phyloP scores from a whole-genome alignment of 208 protist genomes.

The Trypanosoma cruzi region DNA sequence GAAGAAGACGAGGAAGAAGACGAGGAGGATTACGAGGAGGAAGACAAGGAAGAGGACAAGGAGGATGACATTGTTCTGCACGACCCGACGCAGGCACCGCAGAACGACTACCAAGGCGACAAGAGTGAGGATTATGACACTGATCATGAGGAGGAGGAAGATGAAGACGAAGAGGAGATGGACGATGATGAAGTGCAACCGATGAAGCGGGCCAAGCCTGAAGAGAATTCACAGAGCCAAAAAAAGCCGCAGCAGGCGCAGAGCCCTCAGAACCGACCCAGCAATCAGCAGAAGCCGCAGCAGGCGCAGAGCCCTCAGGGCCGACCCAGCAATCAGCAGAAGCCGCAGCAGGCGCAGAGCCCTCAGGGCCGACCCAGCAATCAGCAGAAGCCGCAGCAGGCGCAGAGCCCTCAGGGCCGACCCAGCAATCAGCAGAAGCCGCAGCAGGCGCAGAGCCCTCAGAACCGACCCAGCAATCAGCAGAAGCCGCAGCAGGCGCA shows the following conservation, averaged over 20 bases:
- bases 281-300: constrained; percentile 8
- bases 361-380: neutral
- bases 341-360: neutral
- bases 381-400: neutral
- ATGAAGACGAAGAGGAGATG: constrained; percentile 32
- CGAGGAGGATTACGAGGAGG: no score
- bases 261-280: neutral
- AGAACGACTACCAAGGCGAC: constrained; percentile 4
- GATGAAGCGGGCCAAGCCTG: constrained; percentile 26
- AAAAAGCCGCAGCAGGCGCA: constrained; percentile 2
- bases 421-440: neutral
- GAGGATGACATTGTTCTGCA: neutral
- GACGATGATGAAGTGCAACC: constrained; percentile 49
- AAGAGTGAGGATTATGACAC: constrained; percentile 24
- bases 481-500: constrained; percentile 11
- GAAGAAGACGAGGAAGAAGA: no score
- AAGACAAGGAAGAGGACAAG: no score
- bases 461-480: neutral
- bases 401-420: neutral
- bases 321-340: neutral
- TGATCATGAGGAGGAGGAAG: constrained; percentile 30
- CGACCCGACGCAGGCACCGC: constrained; percentile 11
- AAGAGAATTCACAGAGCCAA: constrained; percentile 21
- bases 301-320: constrained; percentile 6
- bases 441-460: constrained; percentile 7